Evolutionary conservation across 331 rosid genomes (phyloP), one percentile per base, ranked within the genome.

Genomic region (Arachis monticola): DNA sequence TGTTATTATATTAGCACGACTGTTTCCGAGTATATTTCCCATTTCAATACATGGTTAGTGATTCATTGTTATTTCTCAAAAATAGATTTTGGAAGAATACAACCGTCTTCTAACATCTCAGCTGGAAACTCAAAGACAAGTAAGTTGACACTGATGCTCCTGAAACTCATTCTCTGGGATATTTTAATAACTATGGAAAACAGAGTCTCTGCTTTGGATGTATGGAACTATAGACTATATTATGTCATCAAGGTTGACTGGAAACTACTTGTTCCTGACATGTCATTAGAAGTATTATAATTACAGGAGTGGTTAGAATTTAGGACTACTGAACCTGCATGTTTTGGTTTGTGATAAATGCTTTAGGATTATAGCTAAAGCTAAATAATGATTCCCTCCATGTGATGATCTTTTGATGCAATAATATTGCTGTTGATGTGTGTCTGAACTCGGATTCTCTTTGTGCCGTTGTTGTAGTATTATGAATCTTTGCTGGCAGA

Each of bases 61-160:
- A 88, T 70, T 68, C 45, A 77, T 52, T 79, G 71, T 70, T 68
- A 66, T 73, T 67, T 81, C 12, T 72, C 76, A 81, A 68, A 51
- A 71, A 79, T 97, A 95, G 97, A 90, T 87, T 86, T 87, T 85
- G 77, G 97, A 92, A 10, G 99, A 90, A 66, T 95, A 95, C 85
- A 95, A 95, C 84, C 86, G 59, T 74, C 97, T 92, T 64, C 91
- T 92, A 79, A 87, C 97, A 57, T 89, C 91, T 71, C 99, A 92
- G 83, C 83, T 92, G 84, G 96, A 95, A 78, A 86, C 82, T 75
- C 96, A 95, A 75, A 92, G 98, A 90, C 97, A 86, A 75, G 99
- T 92, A 82, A 72, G 92, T 69, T 69, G 58, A 60, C 60, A 11
- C 50, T 17, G 22, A 17, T 58, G 30, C 6, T 68, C 64, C 71